These are phyloP conservation scores for Aspergillus sparsus DNA, from an alignment of 495 filamentous ascomycete species.

Conservation along the genomic window DNA sequence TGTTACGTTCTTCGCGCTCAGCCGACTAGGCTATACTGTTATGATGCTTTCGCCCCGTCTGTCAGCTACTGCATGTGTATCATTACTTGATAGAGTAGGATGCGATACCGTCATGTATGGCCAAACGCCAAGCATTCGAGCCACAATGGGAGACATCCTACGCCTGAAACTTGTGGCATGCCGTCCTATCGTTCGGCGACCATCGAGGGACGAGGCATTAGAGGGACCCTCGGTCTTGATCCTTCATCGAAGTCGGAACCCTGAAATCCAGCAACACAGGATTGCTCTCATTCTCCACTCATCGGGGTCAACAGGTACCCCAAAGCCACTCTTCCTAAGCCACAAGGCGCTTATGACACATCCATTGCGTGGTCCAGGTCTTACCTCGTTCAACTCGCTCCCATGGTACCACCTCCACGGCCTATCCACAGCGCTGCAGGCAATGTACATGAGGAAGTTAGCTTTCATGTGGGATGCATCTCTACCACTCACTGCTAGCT, in stretches of 20 bases:
- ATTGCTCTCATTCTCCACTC: constrained; percentile 55
- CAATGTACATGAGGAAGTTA: constrained; percentile 54
- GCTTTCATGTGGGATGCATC: constrained; percentile 53
- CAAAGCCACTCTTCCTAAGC: constrained; percentile 52
- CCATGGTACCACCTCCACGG: constrained; percentile 59
- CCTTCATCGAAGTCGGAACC: constrained; percentile 36
- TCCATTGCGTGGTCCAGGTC: constrained; percentile 31
- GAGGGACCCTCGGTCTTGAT: constrained; percentile 32
- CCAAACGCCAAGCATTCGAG: constrained; percentile 39
- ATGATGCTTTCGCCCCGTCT: constrained; percentile 62
- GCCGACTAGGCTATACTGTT: constrained; percentile 57
- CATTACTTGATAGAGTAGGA: constrained; percentile 48
- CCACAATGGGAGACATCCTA: constrained; percentile 46
- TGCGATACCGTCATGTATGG: constrained; percentile 50
- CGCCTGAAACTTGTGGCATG: constrained; percentile 37
- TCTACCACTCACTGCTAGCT: constrained; percentile 55
- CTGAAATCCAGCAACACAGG: constrained; percentile 33
- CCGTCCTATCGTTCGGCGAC: constrained; percentile 29
- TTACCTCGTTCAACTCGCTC: constrained; percentile 55
- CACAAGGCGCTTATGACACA: constrained; percentile 45
- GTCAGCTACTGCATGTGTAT: constrained; percentile 51
- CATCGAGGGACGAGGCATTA: constrained; percentile 17
- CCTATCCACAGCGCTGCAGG: constrained; percentile 47
- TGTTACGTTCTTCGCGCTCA: constrained; percentile 57
- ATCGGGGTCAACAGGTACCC: constrained; percentile 59